Conservation (phyloP, 2,329 filamentous ascomycete genomes). For the Fusarium sp. region DNA sequence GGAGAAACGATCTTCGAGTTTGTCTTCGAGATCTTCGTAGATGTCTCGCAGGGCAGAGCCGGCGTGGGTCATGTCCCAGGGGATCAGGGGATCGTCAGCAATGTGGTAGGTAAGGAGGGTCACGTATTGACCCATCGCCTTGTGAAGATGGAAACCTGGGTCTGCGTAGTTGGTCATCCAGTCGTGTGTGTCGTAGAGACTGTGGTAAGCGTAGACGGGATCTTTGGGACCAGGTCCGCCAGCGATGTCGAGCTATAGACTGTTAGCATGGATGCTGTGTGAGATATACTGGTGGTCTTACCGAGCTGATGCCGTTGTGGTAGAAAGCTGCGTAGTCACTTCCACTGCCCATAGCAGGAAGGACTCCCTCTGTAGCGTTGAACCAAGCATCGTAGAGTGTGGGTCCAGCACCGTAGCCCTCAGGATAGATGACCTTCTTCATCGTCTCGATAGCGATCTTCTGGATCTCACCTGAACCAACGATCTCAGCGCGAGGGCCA, state of each 20-base stretch:
- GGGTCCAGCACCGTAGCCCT: slow-evolving; percentile 20
- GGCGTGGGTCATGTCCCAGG: slow-evolving; percentile 23
- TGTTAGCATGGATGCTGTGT: too few species aligned
- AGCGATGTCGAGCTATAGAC: slow-evolving; percentile 30
- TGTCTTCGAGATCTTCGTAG: slow-evolving; percentile 27
- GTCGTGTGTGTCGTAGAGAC: slow-evolving; percentile 51
- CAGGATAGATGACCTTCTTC: slow-evolving; percentile 36
- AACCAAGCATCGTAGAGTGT: slow-evolving; percentile 38
- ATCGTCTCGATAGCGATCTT: slow-evolving; percentile 39
- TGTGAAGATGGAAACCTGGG: slow-evolving; percentile 60
- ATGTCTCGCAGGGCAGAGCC: slow-evolving; percentile 22
- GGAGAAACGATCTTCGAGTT: slow-evolving; percentile 11
- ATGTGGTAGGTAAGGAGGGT: slow-evolving; percentile 32
- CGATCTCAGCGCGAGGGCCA: slow-evolving; percentile 54
- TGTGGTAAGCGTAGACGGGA: slow-evolving; percentile 23
- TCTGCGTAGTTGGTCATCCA: slow-evolving; percentile 65
- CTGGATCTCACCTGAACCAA: slow-evolving; percentile 35
- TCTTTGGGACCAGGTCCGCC: slow-evolving; percentile 31
- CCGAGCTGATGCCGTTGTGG: slow-evolving; percentile 30
- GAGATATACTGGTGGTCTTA: slow-evolving; percentile 8
- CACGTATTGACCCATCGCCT: slow-evolving; percentile 57
- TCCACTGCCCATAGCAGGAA: slow-evolving; percentile 27
- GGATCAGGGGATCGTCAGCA: slow-evolving; percentile 28
- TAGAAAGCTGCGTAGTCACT: slow-evolving; percentile 35
- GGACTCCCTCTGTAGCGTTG: slow-evolving; percentile 30